phyloP scores from a whole-genome alignment of 2,329 filamentous ascomycete genomes.

The Phialophora chinensis region DNA sequence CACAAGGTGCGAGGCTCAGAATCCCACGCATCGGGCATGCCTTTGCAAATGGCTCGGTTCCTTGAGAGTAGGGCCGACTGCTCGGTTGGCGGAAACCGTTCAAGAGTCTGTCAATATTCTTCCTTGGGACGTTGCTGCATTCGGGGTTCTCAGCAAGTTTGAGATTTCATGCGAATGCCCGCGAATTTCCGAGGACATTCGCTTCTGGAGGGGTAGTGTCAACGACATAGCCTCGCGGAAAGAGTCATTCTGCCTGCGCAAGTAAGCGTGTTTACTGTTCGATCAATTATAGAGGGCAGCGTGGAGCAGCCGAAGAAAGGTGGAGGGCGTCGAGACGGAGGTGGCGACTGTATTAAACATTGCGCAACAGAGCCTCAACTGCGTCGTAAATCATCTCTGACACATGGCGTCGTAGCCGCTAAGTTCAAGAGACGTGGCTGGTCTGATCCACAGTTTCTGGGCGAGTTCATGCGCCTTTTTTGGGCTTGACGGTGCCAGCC shows the following conservation, averaged over 20 bases:
- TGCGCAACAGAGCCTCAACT: slow-evolving; percentile 3
- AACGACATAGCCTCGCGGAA: slow-evolving; percentile 6
- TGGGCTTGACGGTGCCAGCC: too few species aligned
- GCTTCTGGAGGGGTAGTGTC: neutral
- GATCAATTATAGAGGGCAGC: neutral
- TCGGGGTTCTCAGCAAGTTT: neutral
- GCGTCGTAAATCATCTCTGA: slow-evolving; percentile 10
- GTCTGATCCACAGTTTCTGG: neutral
- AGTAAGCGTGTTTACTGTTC: neutral
- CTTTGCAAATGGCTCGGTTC: neutral
- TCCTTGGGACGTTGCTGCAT: neutral
- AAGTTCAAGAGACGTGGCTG: slow-evolving; percentile 5
- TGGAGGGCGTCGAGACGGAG: neutral
- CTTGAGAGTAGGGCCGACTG: neutral
- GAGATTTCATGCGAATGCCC: neutral
- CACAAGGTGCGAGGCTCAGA: neutral
- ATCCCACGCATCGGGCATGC: neutral
- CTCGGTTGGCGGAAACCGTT: neutral
- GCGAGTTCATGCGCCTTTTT: neutral
- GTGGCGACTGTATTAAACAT: neutral
- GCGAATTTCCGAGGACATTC: neutral
- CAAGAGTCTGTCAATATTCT: neutral
- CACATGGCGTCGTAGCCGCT: neutral
- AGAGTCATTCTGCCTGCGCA: slow-evolving; percentile 6
- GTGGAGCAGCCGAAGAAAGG: neutral